Conservation (phyloP, 495 filamentous ascomycete species). For the Podospora bellae-mahoneyi region DNA sequence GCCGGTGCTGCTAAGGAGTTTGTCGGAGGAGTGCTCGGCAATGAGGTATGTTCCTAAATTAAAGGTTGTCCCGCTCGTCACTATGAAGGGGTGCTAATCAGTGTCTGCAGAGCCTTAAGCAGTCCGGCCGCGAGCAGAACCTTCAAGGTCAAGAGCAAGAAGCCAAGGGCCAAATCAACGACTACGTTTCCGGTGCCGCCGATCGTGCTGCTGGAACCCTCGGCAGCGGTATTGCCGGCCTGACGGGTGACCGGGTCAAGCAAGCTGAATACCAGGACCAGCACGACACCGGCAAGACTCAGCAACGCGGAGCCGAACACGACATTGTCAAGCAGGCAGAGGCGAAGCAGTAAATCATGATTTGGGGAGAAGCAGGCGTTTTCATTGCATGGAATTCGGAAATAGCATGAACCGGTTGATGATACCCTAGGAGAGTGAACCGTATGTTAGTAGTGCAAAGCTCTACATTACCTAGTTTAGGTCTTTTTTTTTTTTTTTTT, state of each 20-base stretch:
- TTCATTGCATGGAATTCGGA: neutral
- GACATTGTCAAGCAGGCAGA: slow-evolving; percentile 72
- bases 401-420: slow-evolving; percentile 2
- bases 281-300: slow-evolving; percentile 84
- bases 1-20: slow-evolving; percentile 80
- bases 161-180: slow-evolving; percentile 77
- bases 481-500: neutral
- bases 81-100: neutral
- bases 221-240: slow-evolving; percentile 62
- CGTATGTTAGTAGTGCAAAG: neutral
- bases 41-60: slow-evolving; percentile 48
- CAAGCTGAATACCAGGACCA: slow-evolving; percentile 59
- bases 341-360: slow-evolving; percentile 30
- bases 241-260: slow-evolving; percentile 66
- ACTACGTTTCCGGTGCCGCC: slow-evolving; percentile 64
- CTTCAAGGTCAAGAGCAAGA: slow-evolving; percentile 74
- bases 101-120: slow-evolving; percentile 55
- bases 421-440: slow-evolving; percentile 18
- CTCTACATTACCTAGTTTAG: neutral
- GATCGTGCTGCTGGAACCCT: slow-evolving; percentile 72
- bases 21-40: slow-evolving; percentile 70
- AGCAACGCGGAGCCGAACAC: slow-evolving; percentile 77
- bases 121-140: slow-evolving; percentile 74
- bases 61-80: neutral
- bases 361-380: neutral